Evolutionary conservation across 1,284 basidiomycete genomes (phyloP).

Genomic region (Boletus smithii): DNA sequence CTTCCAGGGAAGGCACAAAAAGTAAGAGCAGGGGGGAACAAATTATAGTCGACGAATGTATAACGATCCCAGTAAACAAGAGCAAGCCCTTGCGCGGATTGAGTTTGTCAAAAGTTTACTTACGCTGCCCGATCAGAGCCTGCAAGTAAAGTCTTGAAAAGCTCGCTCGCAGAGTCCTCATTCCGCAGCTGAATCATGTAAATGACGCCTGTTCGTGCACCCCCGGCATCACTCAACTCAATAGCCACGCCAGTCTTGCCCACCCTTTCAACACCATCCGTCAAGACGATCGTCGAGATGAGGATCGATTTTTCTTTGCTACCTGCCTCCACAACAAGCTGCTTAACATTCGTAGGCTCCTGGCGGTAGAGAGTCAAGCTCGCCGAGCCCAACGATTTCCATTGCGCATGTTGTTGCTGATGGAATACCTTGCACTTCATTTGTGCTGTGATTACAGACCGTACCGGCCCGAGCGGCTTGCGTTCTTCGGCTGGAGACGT

Average conservation of each 20-base stretch:
- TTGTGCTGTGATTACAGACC: slow-evolving; percentile 77
- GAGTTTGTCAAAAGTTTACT: not conserved
- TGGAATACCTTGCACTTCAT: slow-evolving; percentile 99
- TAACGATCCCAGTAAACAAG: slow-evolving; percentile 1
- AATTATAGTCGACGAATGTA: not conserved
- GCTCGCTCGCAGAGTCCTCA: slow-evolving; percentile 78
- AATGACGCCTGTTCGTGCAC: slow-evolving; percentile 89
- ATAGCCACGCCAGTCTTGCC: slow-evolving; percentile 97
- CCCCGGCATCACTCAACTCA: slow-evolving; percentile 83
- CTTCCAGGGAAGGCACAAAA: slow-evolving; percentile 1
- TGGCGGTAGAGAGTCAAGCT: slow-evolving; percentile 86
- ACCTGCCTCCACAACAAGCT: slow-evolving; percentile 93
- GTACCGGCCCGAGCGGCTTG: slow-evolving; percentile 60
- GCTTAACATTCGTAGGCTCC: slow-evolving; percentile 85
- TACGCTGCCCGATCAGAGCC: slow-evolving; percentile 70
- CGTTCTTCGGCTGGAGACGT: slow-evolving; percentile 66
- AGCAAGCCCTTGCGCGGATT: not conserved
- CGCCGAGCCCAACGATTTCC: slow-evolving; percentile 92
- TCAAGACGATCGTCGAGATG: slow-evolving; percentile 94
- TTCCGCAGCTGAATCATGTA: slow-evolving; percentile 97
- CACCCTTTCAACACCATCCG: slow-evolving; percentile 95
- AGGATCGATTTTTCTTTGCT: slow-evolving; percentile 73
- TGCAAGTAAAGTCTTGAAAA: slow-evolving; percentile 85
- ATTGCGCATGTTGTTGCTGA: slow-evolving; percentile 92
- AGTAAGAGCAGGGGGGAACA: not conserved